Evolutionary conservation across 2,329 filamentous ascomycete species (phyloP).

Genomic region (Canariomyces notabilis): DNA sequence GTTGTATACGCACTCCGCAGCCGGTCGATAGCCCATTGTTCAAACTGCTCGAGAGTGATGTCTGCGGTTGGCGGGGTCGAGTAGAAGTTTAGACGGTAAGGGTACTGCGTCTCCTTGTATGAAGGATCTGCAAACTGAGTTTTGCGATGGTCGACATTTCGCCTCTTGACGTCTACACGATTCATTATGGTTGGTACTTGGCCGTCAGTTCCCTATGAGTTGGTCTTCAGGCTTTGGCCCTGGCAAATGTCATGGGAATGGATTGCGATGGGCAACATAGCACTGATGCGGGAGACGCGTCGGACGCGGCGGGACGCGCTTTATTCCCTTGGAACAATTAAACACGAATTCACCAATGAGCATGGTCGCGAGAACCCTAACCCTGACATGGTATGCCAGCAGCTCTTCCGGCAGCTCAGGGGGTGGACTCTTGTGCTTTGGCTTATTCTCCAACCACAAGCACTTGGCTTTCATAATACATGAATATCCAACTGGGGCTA

Average conservation of each 20-base stretch:
- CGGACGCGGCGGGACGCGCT: constrained; percentile 25
- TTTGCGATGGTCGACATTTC: constrained; percentile 73
- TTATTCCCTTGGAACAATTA: constrained; percentile 18
- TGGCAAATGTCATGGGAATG: not conserved
- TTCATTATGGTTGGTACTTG: constrained; percentile 36
- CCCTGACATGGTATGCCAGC: too few relatives aligned
- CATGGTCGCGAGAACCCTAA: constrained; percentile 13
- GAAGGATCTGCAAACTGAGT: constrained; percentile 75
- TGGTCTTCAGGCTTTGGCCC: too few relatives aligned
- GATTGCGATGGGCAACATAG: not conserved
- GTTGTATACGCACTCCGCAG: constrained; percentile 46
- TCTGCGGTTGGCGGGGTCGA: constrained; percentile 81
- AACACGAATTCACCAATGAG: constrained; percentile 17
- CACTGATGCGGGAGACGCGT: constrained; percentile 21
- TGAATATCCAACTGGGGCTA: too few relatives aligned
- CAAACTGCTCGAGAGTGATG: constrained; percentile 94
- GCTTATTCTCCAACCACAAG: too few relatives aligned
- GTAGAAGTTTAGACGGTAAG: constrained; percentile 89
- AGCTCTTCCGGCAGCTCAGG: too few relatives aligned
- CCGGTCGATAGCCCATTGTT: constrained; percentile 96
- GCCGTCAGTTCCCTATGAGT: not conserved
- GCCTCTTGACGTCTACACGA: constrained; percentile 64
- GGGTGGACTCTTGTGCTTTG: too few relatives aligned
- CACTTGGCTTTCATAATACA: too few relatives aligned
- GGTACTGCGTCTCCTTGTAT: constrained; percentile 75